phyloP scores from a whole-genome alignment of 2,329 filamentous ascomycete species.

The Chaetomium olivaceum region DNA sequence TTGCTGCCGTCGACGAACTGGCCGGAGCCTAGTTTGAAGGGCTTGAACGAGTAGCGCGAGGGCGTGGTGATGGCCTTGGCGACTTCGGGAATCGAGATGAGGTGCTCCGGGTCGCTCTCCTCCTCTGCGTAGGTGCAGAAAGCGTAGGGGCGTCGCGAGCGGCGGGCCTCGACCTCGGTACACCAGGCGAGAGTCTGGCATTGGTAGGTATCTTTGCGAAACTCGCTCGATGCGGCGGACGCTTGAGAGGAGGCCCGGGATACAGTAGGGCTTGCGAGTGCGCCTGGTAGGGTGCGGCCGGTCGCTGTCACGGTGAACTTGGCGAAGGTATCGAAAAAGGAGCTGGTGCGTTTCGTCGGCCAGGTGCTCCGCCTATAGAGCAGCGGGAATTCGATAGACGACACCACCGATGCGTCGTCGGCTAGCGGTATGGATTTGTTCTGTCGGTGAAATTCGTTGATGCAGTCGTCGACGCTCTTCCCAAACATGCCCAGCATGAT shows the following conservation, averaged over 20 bases:
- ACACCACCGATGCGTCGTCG: constrained; percentile 21
- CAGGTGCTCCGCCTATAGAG: constrained; percentile 29
- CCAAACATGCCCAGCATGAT: constrained; percentile 34
- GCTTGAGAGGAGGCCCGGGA: constrained; percentile 16
- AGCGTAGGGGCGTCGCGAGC: constrained; percentile 28
- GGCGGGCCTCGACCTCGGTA: constrained; percentile 30
- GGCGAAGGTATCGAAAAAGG: constrained; percentile 33
- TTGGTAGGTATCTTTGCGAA: constrained; percentile 30
- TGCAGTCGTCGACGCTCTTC: constrained; percentile 30
- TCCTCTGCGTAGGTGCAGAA: constrained; percentile 35
- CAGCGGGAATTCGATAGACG: constrained; percentile 29
- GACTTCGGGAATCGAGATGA: constrained; percentile 33
- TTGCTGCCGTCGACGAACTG: constrained; percentile 35
- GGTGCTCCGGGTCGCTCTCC: constrained; percentile 14
- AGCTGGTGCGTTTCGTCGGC: constrained; percentile 30
- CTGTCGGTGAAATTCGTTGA: constrained; percentile 31
- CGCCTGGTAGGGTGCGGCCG: constrained; percentile 9
- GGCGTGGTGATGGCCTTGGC: constrained; percentile 34
- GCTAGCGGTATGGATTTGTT: constrained; percentile 30
- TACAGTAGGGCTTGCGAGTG: not conserved
- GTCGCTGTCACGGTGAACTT: constrained; percentile 30
- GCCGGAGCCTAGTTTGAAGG: constrained; percentile 32
- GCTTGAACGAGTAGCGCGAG: constrained; percentile 31
- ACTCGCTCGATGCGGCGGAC: constrained; percentile 25
- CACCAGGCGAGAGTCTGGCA: constrained; percentile 34